Evolutionary conservation across 306 rosid genomes (phyloP).

Genomic region (Hippophae tibetana): DNA sequence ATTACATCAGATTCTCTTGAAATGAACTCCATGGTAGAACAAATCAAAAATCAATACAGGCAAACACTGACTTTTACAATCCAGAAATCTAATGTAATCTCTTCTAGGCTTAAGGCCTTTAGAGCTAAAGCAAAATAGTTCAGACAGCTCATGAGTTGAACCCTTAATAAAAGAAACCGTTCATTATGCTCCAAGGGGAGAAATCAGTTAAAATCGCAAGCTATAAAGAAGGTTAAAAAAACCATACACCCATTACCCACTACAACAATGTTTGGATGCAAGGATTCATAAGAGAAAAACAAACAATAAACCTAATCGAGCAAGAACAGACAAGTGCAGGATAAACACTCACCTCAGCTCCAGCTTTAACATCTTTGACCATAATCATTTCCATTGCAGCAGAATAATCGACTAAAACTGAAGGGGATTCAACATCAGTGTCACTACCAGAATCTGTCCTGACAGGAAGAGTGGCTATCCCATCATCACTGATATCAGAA

Average conservation of each 20-base stretch:
- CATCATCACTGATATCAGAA: constrained; percentile 16
- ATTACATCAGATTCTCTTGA: too few relatives aligned
- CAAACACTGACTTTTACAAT: too few relatives aligned
- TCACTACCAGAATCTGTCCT: constrained; percentile 11
- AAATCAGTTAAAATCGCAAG: too few relatives aligned
- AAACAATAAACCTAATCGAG: neutral
- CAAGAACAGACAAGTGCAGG: neutral
- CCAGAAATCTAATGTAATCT: too few relatives aligned
- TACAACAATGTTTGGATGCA: neutral
- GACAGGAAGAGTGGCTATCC: constrained; percentile 7
- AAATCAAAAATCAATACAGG: too few relatives aligned
- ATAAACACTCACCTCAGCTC: constrained; percentile 52
- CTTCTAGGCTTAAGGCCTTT: too few relatives aligned
- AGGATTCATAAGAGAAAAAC: neutral
- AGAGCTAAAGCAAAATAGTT: too few relatives aligned
- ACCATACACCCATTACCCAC: neutral
- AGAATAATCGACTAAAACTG: constrained; percentile 25
- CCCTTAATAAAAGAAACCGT: too few relatives aligned
- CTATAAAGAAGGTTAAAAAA: too few relatives aligned
- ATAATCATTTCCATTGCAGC: constrained; percentile 65
- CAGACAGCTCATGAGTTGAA: too few relatives aligned
- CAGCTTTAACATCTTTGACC: constrained; percentile 67
- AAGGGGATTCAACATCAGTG: constrained; percentile 25
- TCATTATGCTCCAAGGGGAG: too few relatives aligned
- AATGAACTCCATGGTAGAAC: too few relatives aligned